Evolutionary conservation across 805 yeast species (phyloP).

Genomic region (Spathaspora arborariae): DNA sequence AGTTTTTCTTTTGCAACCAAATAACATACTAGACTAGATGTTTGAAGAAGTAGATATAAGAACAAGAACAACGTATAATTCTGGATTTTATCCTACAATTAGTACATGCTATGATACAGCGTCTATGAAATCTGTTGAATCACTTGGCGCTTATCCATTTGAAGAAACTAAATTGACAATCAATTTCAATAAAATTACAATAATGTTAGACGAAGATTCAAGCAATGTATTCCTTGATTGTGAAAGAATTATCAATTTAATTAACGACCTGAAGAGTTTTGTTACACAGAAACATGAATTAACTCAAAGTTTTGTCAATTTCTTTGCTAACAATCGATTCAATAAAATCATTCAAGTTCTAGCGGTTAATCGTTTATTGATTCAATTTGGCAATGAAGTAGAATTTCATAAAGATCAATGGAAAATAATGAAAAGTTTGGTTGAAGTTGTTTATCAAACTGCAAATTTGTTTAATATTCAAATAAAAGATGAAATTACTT

Average conservation of each 20-base stretch:
- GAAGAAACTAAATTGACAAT: neutral
- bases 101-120: neutral
- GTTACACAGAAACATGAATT: neutral
- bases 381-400: neutral
- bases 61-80: neutral
- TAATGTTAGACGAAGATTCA: constrained; percentile 6
- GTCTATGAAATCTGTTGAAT: neutral
- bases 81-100: neutral
- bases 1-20: constrained; percentile 1
- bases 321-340: neutral
- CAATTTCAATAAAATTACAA: constrained; percentile 4
- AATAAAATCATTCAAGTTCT: neutral
- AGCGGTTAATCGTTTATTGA: neutral
- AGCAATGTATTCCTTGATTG: neutral
- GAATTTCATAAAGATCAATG: neutral
- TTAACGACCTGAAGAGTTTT: neutral
- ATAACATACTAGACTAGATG: neutral
- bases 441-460: neutral
- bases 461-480: neutral
- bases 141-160: neutral
- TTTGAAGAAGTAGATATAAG: neutral
- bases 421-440: neutral
- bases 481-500: neutral
- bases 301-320: neutral
- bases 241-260: neutral